These are phyloP conservation scores for Flagelloscypha sp. DNA, from an alignment of 768 basidiomycete species.

Conservation along the genomic window DNA sequence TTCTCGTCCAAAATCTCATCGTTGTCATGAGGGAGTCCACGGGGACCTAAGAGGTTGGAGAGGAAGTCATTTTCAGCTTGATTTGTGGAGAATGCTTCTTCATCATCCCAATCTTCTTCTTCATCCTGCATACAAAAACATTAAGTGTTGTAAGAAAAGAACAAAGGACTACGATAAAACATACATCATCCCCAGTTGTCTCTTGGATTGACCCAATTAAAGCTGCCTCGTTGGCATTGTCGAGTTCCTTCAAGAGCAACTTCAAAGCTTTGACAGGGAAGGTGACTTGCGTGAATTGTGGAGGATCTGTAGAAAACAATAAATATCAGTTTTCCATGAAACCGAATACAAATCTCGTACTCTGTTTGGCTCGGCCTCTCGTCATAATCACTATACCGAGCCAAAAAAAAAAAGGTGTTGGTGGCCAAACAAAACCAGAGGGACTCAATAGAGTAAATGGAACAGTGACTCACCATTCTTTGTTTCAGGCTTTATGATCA, in stretches of 20 bases:
- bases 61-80: conserved; percentile 78
- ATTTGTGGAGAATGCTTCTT: conserved; percentile 60
- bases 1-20: conserved; percentile 66
- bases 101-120: conserved; percentile 95
- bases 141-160: not conserved
- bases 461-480: conserved; percentile 57
- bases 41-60: conserved; percentile 74
- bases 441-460: conserved; percentile 7
- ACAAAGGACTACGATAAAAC: conserved; percentile 15
- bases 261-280: conserved; percentile 94
- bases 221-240: conserved; percentile 68
- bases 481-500: conserved; percentile 76
- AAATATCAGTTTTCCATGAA: conserved; percentile 7
- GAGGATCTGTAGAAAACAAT: conserved; percentile 50
- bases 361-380: conserved; percentile 51
- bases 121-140: conserved; percentile 47
- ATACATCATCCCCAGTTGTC: conserved; percentile 65
- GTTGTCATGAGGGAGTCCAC: conserved; percentile 65
- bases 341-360: conserved; percentile 29
- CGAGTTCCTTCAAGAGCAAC: conserved; percentile 76
- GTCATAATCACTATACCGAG: conserved; percentile 47
- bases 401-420: conserved; percentile 13
- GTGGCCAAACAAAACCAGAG: conserved; percentile 6
- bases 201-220: conserved; percentile 46
- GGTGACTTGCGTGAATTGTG: conserved; percentile 74